Evolutionary conservation across 2,329 filamentous ascomycete species (phyloP), one percentile per base, ranked within the genome.

Genomic region (Fusarium camptoceras): DNA sequence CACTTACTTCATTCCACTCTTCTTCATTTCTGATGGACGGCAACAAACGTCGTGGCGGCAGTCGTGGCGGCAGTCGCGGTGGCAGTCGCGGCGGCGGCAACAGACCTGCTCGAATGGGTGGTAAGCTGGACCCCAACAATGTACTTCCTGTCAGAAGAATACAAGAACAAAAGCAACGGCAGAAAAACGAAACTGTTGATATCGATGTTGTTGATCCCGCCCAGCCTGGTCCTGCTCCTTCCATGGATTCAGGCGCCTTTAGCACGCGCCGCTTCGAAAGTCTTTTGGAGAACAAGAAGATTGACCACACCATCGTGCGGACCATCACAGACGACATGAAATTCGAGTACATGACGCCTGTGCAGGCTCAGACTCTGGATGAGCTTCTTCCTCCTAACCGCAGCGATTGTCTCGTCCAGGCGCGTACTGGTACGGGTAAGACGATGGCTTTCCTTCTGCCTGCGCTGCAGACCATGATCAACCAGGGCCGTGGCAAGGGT

Each of bases 401-500:
- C 27, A 77, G 73, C 54, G 86, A 87, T 75, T 83, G 89, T 62
- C 83, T 97, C 63, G 93, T 93, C 9, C 93, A 96, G 79, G 93
- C 93, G 54, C 94, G 92, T 82, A 97, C 93, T 1, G 93, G 93
- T 71, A 97, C 94, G 1, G 93, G 93, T 73, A 97, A 97, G 82
- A 97, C 93, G 0, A 80, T 96, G 58, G 93, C 91, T 49, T 97
- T 97, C 81, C 84, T 97, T 37, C 83, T 96, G 6, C 94, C 93
- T n/a, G 87, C 92, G n/a, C 82, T 97, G 37, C 92, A 96, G 78
- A 92, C 88, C 63, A 90, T 96, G 75, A 83, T 95, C 73, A 81
- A 80, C 51, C 79, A 78, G 60, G 78, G 78, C 56, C 65, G 73
- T 25, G 71, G 73, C 16, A 59, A 68, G 12, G 79, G 66, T 30